phyloP scores from a whole-genome alignment of 2,329 filamentous ascomycete genomes.

The Microdochium trichocladiopsis region DNA sequence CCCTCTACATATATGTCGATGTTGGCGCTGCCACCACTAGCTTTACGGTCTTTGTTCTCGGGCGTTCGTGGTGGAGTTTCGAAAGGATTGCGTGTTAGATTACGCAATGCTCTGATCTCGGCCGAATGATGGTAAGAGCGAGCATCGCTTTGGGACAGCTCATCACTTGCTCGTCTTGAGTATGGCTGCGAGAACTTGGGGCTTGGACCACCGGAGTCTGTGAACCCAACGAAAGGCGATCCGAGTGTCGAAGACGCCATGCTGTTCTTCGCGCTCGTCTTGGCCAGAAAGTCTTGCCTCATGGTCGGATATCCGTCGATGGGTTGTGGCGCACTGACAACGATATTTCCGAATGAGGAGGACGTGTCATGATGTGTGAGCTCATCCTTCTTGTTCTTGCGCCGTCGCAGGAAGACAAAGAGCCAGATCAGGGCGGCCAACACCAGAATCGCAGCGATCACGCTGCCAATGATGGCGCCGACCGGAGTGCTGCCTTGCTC shows the following conservation, averaged over 20 bases:
- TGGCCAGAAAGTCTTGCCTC: neutral
- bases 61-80: neutral
- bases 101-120: neutral
- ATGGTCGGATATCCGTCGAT: neutral
- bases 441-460: neutral
- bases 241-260: neutral
- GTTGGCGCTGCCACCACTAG: neutral
- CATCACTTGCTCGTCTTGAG: neutral
- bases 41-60: neutral
- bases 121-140: neutral
- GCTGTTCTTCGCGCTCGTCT: neutral
- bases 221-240: neutral
- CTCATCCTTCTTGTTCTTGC: neutral
- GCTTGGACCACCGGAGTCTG: neutral
- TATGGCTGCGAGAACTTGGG: neutral
- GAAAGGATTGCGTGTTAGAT: neutral
- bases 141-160: neutral
- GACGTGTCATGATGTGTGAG: neutral
- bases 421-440: neutral
- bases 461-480: neutral
- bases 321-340: neutral
- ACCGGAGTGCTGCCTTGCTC: neutral
- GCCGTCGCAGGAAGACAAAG: neutral
- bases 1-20: neutral
- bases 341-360: neutral